Percentiles rank a stretch among this genome's conserved stretches.
Conservation (phyloP, 2,329 filamentous ascomycete genomes). For the Aspergillus fructus region DNA sequence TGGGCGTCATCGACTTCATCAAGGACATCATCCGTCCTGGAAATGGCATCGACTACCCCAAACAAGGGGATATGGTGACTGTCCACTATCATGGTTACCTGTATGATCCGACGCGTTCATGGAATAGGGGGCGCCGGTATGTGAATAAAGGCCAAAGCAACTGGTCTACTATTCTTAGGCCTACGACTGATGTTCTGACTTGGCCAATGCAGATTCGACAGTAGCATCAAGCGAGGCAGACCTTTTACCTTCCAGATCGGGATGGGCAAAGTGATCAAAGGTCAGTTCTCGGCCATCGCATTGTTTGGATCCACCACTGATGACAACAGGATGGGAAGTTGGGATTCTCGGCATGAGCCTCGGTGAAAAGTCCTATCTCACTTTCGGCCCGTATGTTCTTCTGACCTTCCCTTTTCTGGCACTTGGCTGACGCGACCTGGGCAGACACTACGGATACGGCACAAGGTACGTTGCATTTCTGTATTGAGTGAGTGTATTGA, state of each 20-base stretch:
- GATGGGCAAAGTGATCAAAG: conserved; percentile 20
- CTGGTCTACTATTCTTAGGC: too few relatives aligned
- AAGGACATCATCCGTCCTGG: conserved; percentile 22
- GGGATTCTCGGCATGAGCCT: conserved; percentile 20
- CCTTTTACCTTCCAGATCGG: conserved; percentile 21
- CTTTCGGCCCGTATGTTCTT: conserved; percentile 19
- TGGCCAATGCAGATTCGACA: conserved; percentile 16
- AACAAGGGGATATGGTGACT: conserved; percentile 18
- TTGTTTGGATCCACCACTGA: neutral
- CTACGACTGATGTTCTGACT: neutral
- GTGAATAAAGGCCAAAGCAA: neutral
- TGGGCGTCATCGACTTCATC: conserved; percentile 21
- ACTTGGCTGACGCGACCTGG: neutral
- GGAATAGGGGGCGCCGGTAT: conserved; percentile 19
- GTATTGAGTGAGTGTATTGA: neutral
- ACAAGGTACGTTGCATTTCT: conserved; percentile 6
- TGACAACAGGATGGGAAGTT: conserved; percentile 16
- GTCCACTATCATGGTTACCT: conserved; percentile 23
- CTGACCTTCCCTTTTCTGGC: too few relatives aligned
- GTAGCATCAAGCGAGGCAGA: conserved; percentile 19
- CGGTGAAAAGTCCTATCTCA: conserved; percentile 20
- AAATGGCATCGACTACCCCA: conserved; percentile 20
- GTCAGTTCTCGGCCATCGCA: neutral
- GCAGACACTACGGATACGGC: conserved; percentile 20
- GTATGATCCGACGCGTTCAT: conserved; percentile 20